Percentiles rank a stretch among this genome's conserved stretches.
Evolutionary conservation across 2,329 filamentous ascomycete genomes (phyloP).

Genomic region (Lecanicillium sp.): DNA sequence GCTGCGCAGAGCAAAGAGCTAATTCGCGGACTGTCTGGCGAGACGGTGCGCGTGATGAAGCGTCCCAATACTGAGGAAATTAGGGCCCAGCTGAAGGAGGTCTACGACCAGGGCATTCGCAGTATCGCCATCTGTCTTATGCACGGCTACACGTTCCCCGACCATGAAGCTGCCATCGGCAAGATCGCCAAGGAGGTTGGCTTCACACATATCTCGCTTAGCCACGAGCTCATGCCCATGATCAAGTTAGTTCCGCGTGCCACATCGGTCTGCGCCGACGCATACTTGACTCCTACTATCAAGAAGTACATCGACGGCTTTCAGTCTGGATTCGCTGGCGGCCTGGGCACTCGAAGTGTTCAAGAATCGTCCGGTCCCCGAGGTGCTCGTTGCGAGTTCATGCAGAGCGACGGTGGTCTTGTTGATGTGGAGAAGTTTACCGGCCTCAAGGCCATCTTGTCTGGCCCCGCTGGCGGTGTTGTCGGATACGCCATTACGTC

Average conservation of each 20-base stretch:
- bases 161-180: slow-evolving; percentile 75
- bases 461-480: slow-evolving; percentile 86
- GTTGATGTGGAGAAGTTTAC: slow-evolving; percentile 77
- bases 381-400: slow-evolving; percentile 84
- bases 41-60: slow-evolving; percentile 62
- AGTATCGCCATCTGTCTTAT: slow-evolving; percentile 88
- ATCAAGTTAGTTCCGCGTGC: slow-evolving; percentile 38
- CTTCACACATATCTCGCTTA: slow-evolving; percentile 62
- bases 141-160: slow-evolving; percentile 87
- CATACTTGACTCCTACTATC: slow-evolving; percentile 38
- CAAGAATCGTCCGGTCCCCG: slow-evolving; percentile 57
- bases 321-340: slow-evolving; percentile 72
- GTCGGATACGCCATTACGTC: slow-evolving; percentile 90
- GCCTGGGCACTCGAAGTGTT: slow-evolving; percentile 69
- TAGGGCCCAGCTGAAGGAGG: slow-evolving; percentile 50
- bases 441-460: slow-evolving; percentile 77
- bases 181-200: slow-evolving; percentile 73
- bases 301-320: slow-evolving; percentile 61
- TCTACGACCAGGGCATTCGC: slow-evolving; percentile 62
- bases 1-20: slow-evolving; percentile 51
- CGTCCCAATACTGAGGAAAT: slow-evolving; percentile 51
- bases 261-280: slow-evolving; percentile 38
- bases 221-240: slow-evolving; percentile 37
- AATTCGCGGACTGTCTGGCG: slow-evolving; percentile 61
- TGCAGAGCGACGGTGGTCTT: slow-evolving; percentile 78